A percentile compares a stretch with the other conserved stretches of the same genome.
Evolutionary conservation across 1,284 basidiomycete genomes (phyloP).

Genomic region (Marasmius sp.): DNA sequence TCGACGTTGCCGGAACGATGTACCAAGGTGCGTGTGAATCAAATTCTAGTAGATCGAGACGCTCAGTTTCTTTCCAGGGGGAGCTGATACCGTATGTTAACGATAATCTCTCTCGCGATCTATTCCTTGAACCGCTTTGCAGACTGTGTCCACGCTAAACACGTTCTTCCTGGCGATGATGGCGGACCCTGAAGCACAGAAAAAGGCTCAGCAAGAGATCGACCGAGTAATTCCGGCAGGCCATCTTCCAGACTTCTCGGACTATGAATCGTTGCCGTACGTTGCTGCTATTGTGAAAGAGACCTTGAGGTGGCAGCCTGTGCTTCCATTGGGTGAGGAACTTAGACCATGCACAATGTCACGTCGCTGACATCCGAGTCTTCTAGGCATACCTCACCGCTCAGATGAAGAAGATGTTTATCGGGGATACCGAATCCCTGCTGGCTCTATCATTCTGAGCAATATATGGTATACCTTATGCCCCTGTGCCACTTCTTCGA

Average conservation of each 20-base stretch:
- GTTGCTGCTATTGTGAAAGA: background rate
- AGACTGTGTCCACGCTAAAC: slow-evolving; percentile 12
- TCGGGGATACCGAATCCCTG: slow-evolving; percentile 25
- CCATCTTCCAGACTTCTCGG: slow-evolving; percentile 6
- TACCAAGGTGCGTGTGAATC: background rate
- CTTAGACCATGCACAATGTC: background rate
- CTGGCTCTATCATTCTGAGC: slow-evolving; percentile 9
- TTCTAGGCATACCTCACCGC: slow-evolving; percentile 19
- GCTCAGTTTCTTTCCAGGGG: background rate
- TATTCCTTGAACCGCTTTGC: background rate
- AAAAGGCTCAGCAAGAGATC: slow-evolving; percentile 7
- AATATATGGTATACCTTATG: background rate
- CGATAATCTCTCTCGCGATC: no score
- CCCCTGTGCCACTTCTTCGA: background rate
- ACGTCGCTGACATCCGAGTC: background rate
- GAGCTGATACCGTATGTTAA: background rate
- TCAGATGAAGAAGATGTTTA: slow-evolving; percentile 25
- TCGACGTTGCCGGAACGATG: background rate
- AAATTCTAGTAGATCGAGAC: no score
- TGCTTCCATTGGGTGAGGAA: background rate
- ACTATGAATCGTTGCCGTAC: background rate
- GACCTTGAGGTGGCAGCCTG: background rate
- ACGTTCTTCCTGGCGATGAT: slow-evolving; percentile 15
- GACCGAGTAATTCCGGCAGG: slow-evolving; percentile 9
- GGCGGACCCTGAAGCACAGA: slow-evolving; percentile 10